phyloP scores from a whole-genome alignment of 2,329 filamentous ascomycete species.

The Phyllachora maydis region DNA sequence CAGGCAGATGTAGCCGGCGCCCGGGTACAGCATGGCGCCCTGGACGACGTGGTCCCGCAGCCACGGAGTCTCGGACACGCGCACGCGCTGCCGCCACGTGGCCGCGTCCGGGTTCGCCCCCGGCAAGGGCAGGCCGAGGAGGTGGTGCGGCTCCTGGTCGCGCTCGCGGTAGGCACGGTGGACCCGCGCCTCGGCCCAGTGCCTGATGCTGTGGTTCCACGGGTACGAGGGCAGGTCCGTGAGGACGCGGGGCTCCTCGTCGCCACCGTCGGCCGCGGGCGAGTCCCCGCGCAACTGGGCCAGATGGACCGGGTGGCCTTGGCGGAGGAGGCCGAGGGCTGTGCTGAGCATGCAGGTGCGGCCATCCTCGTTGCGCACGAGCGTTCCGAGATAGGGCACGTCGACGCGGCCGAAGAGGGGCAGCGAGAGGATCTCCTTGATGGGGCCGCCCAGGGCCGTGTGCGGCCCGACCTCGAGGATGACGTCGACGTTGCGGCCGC shows the following conservation, averaged over 20 bases:
- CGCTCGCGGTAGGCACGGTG: background rate
- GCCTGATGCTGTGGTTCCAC: slow-evolving; percentile 1
- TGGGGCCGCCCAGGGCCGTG: slow-evolving; percentile 4
- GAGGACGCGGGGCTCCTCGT: background rate
- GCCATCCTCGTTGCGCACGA: background rate
- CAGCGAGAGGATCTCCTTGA: slow-evolving; percentile 1
- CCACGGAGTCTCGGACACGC: slow-evolving; percentile 19
- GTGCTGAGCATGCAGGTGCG: background rate
- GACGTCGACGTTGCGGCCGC: slow-evolving; percentile 1
- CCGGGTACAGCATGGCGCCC: slow-evolving; percentile 12
- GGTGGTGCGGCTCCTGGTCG: slow-evolving; percentile 2
- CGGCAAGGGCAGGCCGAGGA: slow-evolving; percentile 8
- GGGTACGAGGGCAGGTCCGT: slow-evolving; percentile 1
- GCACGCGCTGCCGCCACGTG: slow-evolving; percentile 22
- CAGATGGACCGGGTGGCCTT: slow-evolving; percentile 1
- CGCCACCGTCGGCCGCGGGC: background rate
- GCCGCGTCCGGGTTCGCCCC: slow-evolving; percentile 11
- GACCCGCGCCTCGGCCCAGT: background rate
- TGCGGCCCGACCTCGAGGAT: slow-evolving; percentile 9
- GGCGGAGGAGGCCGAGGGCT: background rate
- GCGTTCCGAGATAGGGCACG: slow-evolving; percentile 1
- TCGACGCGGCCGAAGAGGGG: background rate
- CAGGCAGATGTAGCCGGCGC: slow-evolving; percentile 15
- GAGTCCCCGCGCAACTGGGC: background rate
- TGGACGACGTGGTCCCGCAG: slow-evolving; percentile 18